phyloP scores from a whole-genome alignment of 306 rosid genomes.

The Abrus precatorius region DNA sequence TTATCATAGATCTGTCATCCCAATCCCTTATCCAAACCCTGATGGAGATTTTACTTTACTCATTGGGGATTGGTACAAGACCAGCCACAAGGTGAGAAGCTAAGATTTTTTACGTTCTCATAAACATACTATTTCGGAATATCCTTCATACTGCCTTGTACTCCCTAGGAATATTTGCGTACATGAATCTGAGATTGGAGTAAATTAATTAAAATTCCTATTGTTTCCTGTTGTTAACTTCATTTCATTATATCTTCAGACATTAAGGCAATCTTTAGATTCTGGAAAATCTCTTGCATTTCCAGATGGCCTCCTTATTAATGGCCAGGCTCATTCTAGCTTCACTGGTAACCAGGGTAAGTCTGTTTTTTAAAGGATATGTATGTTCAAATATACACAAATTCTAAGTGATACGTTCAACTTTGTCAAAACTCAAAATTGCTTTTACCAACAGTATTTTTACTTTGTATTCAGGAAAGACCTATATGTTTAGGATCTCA shows the following conservation, averaged over 20 bases:
- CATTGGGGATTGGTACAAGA: slow-evolving; percentile 91
- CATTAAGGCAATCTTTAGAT: slow-evolving; percentile 74
- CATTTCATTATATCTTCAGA: slow-evolving; percentile 55
- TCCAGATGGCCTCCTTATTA: slow-evolving; percentile 87
- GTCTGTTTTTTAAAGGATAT: background rate
- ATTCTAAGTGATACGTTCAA: slow-evolving; percentile 6
- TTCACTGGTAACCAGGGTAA: slow-evolving; percentile 84
- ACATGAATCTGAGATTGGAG: slow-evolving; percentile 6
- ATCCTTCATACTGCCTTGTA: background rate
- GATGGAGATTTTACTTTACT: slow-evolving; percentile 90
- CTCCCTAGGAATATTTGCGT: background rate
- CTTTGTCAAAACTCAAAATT: background rate
- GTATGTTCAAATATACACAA: background rate
- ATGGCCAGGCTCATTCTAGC: slow-evolving; percentile 72
- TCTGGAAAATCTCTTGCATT: slow-evolving; percentile 78
- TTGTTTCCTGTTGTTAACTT: slow-evolving; percentile 17
- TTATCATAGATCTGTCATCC: slow-evolving; percentile 78
- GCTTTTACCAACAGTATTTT: slow-evolving; percentile 29
- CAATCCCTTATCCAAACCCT: slow-evolving; percentile 82
- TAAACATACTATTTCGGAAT: slow-evolving; percentile 17
- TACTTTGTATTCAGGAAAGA: slow-evolving; percentile 75
- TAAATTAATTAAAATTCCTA: slow-evolving; percentile 3
- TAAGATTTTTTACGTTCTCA: background rate
- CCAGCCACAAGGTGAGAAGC: slow-evolving; percentile 76
- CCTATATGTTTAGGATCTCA: slow-evolving; percentile 91